Conservation (phyloP, 2,329 filamentous ascomycete genomes). For the Botrytis pseudocinerea region DNA sequence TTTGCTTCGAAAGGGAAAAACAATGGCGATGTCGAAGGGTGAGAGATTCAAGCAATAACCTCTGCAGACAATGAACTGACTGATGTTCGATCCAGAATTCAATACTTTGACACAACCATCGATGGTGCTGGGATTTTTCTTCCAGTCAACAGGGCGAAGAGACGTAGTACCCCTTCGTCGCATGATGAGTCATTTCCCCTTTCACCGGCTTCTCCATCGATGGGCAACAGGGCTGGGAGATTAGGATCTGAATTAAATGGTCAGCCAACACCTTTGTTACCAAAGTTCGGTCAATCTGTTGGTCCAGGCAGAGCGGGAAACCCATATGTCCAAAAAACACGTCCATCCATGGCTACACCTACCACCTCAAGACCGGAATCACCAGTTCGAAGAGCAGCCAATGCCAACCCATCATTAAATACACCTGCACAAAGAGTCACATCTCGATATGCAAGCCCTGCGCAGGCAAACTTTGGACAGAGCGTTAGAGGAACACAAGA, state of each 20-base stretch:
- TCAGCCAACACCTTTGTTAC: slow-evolving; percentile 63
- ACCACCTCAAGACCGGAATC: slow-evolving; percentile 73
- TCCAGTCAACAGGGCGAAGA: slow-evolving; percentile 76
- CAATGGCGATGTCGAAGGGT: slow-evolving; percentile 94
- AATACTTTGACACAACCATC: slow-evolving; percentile 78
- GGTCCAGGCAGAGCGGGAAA: slow-evolving; percentile 70
- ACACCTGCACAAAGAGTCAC: slow-evolving; percentile 53
- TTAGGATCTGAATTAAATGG: slow-evolving; percentile 58
- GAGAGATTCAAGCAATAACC: slow-evolving; percentile 44
- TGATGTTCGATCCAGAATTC: slow-evolving; percentile 50
- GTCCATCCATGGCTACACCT: slow-evolving; percentile 68
- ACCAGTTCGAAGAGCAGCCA: slow-evolving; percentile 69
- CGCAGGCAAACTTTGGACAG: slow-evolving; percentile 61
- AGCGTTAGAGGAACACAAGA: slow-evolving; percentile 58
- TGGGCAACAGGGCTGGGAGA: slow-evolving; percentile 50
- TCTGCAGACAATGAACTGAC: slow-evolving; percentile 21
- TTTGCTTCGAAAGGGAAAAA: slow-evolving; percentile 89
- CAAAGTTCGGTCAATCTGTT: slow-evolving; percentile 87
- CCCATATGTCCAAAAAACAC: slow-evolving; percentile 68
- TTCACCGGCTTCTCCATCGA: slow-evolving; percentile 67
- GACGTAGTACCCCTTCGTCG: slow-evolving; percentile 59
- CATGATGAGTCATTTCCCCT: slow-evolving; percentile 57
- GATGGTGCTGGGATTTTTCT: slow-evolving; percentile 92
- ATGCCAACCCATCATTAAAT: slow-evolving; percentile 56
- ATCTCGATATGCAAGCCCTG: slow-evolving; percentile 63